These are phyloP conservation scores for Paraurostyla sp. DNA, from an alignment of 73 alveolate species.

Conservation along the genomic window DNA sequence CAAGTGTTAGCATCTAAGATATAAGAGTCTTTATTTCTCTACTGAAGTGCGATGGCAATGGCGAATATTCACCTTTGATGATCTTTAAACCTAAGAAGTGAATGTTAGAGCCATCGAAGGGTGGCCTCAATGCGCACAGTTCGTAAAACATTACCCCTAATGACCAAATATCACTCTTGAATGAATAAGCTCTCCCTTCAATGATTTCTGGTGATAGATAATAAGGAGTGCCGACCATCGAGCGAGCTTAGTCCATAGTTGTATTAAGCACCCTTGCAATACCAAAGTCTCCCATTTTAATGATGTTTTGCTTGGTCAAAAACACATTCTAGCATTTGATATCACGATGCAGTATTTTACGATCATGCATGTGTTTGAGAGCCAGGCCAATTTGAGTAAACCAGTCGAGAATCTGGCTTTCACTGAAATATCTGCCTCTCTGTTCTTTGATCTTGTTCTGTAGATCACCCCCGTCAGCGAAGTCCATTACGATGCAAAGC, in stretches of 20 bases:
- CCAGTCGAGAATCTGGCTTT: constrained; percentile 92
- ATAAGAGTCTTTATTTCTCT: constrained; percentile 81
- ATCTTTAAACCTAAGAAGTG: constrained; percentile 90
- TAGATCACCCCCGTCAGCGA: constrained; percentile 87
- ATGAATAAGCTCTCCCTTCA: constrained; percentile 79
- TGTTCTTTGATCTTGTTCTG: constrained; percentile 58
- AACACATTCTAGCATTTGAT: constrained; percentile 86
- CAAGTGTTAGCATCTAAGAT: constrained; percentile 79
- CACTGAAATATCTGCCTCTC: constrained; percentile 76
- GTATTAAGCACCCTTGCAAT: constrained; percentile 80
- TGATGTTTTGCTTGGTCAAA: constrained; percentile 76
- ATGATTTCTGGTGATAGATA: constrained; percentile 89
- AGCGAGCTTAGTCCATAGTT: constrained; percentile 78
- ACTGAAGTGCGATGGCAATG: constrained; percentile 82
- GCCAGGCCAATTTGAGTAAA: constrained; percentile 91
- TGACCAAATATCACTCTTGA: constrained; percentile 93
- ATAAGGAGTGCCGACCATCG: constrained; percentile 86
- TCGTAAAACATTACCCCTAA: constrained; percentile 92
- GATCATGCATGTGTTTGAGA: constrained; percentile 91
- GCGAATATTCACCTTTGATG: constrained; percentile 85
- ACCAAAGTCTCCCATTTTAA: constrained; percentile 91
- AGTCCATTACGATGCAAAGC: constrained; percentile 81
- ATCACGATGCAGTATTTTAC: constrained; percentile 89
- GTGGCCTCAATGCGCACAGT: constrained; percentile 92
- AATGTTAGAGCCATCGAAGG: constrained; percentile 89